These are phyloP conservation scores for Aspergillus sp. DNA, from an alignment of 2,329 filamentous ascomycete species.

Conservation along the genomic window DNA sequence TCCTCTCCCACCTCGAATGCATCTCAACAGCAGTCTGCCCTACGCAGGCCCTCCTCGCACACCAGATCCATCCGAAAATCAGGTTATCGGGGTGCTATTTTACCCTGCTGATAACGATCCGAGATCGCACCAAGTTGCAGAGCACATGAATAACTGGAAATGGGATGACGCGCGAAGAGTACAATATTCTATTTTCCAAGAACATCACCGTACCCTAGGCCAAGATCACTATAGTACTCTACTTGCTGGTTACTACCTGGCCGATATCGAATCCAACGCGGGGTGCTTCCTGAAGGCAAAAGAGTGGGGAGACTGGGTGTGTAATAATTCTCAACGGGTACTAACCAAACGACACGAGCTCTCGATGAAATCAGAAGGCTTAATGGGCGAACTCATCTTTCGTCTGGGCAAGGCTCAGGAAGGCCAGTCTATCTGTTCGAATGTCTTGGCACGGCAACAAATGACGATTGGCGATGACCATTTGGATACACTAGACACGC, in stretches of 20 bases:
- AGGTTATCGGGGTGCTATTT: constrained; percentile 22
- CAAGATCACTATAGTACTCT: constrained; percentile 31
- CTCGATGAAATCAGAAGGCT: constrained; percentile 29
- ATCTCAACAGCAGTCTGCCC: constrained; percentile 28
- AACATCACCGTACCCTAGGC: constrained; percentile 28
- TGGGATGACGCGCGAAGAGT: constrained; percentile 31
- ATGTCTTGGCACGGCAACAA: constrained; percentile 33
- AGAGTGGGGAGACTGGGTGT: constrained; percentile 34
- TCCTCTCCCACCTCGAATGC: constrained; percentile 28
- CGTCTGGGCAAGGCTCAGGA: constrained; percentile 27
- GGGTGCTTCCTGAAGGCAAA: constrained; percentile 25
- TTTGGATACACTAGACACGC: constrained; percentile 30
- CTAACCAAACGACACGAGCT: constrained; percentile 28
- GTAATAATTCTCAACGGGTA: constrained; percentile 25
- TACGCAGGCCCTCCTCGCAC: constrained; percentile 20
- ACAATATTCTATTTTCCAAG: constrained; percentile 32
- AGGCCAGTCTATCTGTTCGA: constrained; percentile 31
- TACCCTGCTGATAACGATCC: constrained; percentile 27
- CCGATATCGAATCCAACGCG: constrained; percentile 28
- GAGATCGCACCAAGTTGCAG: constrained; percentile 26
- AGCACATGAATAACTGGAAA: constrained; percentile 26
- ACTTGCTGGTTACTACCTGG: constrained; percentile 27
- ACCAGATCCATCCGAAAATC: constrained; percentile 10
- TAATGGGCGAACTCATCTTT: constrained; percentile 29
- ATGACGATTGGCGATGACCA: constrained; percentile 34